Conservation (phyloP, 169 alveolate species). For the Blepharisma undulans region DNA sequence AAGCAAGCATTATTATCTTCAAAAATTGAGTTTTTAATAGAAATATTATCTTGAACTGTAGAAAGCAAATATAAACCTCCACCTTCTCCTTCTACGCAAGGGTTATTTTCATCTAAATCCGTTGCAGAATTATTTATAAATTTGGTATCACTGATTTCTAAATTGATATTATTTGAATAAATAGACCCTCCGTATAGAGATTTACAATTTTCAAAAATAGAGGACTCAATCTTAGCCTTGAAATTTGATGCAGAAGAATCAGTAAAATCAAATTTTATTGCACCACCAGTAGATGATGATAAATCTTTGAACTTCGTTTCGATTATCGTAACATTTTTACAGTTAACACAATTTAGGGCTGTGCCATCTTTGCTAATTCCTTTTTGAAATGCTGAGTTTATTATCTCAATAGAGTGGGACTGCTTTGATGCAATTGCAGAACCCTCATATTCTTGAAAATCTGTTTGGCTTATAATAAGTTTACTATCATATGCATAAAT, state of each 20-base stretch:
- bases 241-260: too few species aligned
- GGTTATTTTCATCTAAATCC: not conserved
- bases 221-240: not conserved
- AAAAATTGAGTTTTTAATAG: not conserved
- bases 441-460: not conserved
- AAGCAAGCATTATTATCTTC: not conserved
- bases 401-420: not conserved
- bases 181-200: not conserved
- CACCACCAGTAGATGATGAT: not conserved
- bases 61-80: conserved; percentile 5
- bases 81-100: not conserved
- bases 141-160: not conserved
- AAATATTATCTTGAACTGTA: too few species aligned
- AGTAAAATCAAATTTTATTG: not conserved
- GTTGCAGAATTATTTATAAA: not conserved
- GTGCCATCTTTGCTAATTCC: not conserved
- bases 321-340: not conserved
- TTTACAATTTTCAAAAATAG: not conserved
- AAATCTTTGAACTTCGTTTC: not conserved
- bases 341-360: not conserved
- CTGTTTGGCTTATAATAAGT: not conserved
- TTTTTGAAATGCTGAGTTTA: not conserved
- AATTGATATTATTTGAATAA: not conserved
- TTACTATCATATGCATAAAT: not conserved
- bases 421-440: not conserved